Evolutionary conservation across 208 protist species (phyloP), one percentile per base, ranked within the genome.

Genomic region (Crithidia thermophila): DNA sequence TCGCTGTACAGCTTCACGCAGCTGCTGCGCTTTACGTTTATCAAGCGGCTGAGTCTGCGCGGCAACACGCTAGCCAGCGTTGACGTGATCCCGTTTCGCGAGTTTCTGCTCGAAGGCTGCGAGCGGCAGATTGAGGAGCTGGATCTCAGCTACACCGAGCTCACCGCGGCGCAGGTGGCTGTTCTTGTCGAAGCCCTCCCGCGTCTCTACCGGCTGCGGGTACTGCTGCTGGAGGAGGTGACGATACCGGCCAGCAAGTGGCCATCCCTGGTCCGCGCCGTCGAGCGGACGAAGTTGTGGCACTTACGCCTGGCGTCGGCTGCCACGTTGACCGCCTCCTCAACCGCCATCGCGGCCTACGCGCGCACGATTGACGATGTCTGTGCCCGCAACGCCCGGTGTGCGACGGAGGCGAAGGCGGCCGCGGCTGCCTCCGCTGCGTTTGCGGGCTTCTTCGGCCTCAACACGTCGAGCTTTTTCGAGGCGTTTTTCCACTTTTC

Each of bases 151-250:
- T 78, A 84, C 67, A 95, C 87, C 0, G 42, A 33, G 30, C 78
- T 95, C 18, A 77, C 78, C 23, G 33, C 36, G 2, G 67, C 31
- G 36, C 85, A 95, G 50, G 59, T 88, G 13, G 79, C 64, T 31
- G 61, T 74, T 4, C 34, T 95, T 30, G 88, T 95, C 50, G 73
- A 91, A 14, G 77, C 64, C 21, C 67, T 95, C 18, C 90, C 87
- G 11, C 49, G 53, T 18, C n/a, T 94, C 23, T 43, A n/a, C 4
- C 50, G 61, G 11, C 55, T 94, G 16, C 77, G 80, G 25, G 67
- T 91, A 1, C 79, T 95, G 42, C 70, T 92, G 9, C 62, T 95
- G 8, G 84, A 95, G 56, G 79, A 75, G 50, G 60, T 95, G 4
- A 21, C 59, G 13, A 80, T 95, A 14, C 78, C 83, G 11, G 14